A percentile compares a stretch with the other conserved stretches of the same genome.
These are phyloP conservation scores for Sporothrix luriei DNA, from an alignment of 2,329 filamentous ascomycete species.

Conservation along the genomic window DNA sequence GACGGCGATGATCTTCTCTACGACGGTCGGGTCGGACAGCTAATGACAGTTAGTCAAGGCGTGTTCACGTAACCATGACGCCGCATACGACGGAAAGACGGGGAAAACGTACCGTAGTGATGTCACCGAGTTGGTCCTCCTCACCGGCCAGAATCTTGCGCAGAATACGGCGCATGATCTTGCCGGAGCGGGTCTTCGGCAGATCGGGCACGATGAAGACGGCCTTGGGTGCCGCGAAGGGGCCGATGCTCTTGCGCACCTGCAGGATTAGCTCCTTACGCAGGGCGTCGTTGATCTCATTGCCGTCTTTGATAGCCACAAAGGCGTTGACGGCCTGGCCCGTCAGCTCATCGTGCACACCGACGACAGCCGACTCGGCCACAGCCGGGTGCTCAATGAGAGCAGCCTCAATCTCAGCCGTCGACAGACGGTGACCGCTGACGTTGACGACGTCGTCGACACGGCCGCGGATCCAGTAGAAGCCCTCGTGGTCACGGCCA, in stretches of 20 bases:
- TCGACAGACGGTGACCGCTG: conserved; percentile 91
- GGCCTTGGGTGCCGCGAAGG: conserved; percentile 93
- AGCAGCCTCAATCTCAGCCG: conserved; percentile 95
- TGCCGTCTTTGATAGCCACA: conserved; percentile 84
- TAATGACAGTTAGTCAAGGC: conserved; percentile 43
- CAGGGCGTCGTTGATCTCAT: conserved; percentile 73
- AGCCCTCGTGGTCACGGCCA: conserved; percentile 93
- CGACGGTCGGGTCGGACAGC: conserved; percentile 87
- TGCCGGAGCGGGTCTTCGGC: conserved; percentile 95
- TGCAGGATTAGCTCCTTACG: conserved; percentile 93
- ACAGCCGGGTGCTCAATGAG: conserved; percentile 89
- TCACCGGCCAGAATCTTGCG: conserved; percentile 96
- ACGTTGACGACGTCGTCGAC: conserved; percentile 99
- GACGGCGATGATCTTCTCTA: conserved; percentile 82
- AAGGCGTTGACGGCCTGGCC: conserved; percentile 98
- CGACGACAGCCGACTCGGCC: conserved; percentile 93
- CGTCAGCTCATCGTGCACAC: conserved; percentile 88
- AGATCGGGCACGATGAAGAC: conserved; percentile 90
- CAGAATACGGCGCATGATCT: conserved; percentile 98
- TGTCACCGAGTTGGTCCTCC: conserved; percentile 95
- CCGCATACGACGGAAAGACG: neutral
- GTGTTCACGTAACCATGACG: neutral
- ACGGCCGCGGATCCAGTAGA: conserved; percentile 99
- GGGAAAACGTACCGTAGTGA: conserved; percentile 71
- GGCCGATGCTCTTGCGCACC: conserved; percentile 95